Evolutionary conservation across 2,329 filamentous ascomycete genomes (phyloP), one percentile per base, ranked within the genome.

Genomic region (Mycosphaerella sp.): DNA sequence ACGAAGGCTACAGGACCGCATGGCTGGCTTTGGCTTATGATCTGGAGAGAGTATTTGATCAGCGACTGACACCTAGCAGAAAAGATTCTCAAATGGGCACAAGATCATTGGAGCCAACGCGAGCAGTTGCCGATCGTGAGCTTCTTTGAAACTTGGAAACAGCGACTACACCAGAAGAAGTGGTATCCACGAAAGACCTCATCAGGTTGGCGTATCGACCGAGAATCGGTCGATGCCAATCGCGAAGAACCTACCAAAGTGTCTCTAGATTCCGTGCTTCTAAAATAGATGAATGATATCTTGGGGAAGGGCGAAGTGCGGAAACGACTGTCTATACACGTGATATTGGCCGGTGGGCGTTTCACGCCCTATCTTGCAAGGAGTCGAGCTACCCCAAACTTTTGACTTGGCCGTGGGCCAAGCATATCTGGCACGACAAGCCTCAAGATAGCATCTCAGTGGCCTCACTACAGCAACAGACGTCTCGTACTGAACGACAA

Each of bases 11-110:
- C 21, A n/a, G 41, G 34, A 13, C 39, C 47, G 25, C 17, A 40
- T 6, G 52, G 52, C n/a, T 44, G 32, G 27, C 43, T 25, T 4
- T 50, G 39, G 52, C 52, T 12, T 50, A 50, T 35, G 52, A 50
- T 43, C 34, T 54, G 8, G 36, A 47, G 14, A 45, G 27, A 50
- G 52, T 50, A 34, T 10, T 10, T 34, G 30, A 34, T 4, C 13
- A n/a, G 13, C 30, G 13, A 34, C 30, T 34, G 30, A 34, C 6
- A 34, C 4, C 1, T 4, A 34, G 30, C 6, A 34, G 30, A 34
- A n/a, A 34, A 5, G 30, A 34, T 34, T n/a, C 9, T 6, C 3
- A 34, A 34, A 4, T 34, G 30, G 30, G 13, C 3, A 34, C 6
- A n/a, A 34, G 13, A 5, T 34, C 10, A 34, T 12, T 34, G 4